Conservation (phyloP, 179 eudicot species). For the Vitellaria paradoxa region DNA sequence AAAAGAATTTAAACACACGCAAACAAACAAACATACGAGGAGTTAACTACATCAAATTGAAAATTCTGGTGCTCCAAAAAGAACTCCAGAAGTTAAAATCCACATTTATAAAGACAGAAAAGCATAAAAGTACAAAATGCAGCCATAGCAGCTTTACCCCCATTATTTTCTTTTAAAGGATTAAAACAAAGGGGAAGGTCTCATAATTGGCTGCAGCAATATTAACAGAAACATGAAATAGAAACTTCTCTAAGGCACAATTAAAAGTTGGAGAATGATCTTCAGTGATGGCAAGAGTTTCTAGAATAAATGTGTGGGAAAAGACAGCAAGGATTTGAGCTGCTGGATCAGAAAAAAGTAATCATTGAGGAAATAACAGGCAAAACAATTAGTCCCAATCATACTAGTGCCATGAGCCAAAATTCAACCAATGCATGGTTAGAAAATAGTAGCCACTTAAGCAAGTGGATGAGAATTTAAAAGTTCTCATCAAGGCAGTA, state of each 20-base stretch:
- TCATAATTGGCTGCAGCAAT: slow-evolving; percentile 1
- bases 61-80: no score
- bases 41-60: background rate
- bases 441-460: no score
- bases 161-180: background rate
- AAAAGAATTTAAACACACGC: background rate
- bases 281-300: background rate
- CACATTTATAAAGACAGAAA: background rate
- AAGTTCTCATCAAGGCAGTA: no score
- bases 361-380: no score
- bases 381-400: no score
- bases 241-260: background rate
- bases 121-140: background rate
- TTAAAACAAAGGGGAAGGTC: background rate
- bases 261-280: background rate
- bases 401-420: no score
- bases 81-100: background rate
- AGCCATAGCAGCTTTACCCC: background rate
- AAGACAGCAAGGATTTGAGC: no score
- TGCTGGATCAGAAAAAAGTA: no score
- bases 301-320: background rate
- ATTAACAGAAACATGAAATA: background rate
- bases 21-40: background rate
- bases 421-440: no score
- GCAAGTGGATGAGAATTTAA: no score